Evolutionary conservation across 208 protist genomes (phyloP), one percentile per base, ranked within the genome.

Genomic region (Acanthamoeba castellanii): DNA sequence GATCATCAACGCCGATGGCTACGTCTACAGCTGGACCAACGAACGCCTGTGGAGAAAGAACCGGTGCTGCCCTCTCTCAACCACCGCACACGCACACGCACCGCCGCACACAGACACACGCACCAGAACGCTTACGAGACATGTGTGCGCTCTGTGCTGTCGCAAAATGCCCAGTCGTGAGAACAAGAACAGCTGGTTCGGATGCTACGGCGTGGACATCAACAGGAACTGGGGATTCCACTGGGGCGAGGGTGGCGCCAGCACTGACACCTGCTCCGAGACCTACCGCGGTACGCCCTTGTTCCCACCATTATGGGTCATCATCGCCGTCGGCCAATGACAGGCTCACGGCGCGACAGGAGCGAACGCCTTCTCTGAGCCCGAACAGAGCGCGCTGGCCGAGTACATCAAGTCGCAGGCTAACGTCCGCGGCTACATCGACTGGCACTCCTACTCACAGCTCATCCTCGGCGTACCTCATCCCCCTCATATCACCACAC

Each of bases 1-100:
- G 20, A 22, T 84, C 74, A 34, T 84, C 45, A 84, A 84, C 37
- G 37, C 45, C 74, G 74, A 84, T 13, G 74, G 74, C 34, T 96
- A 96, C 57, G 34, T 25, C 16, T 96, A 95, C 94, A 72, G 30
- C 66, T 37, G 66, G 95, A 57, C 57, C 92, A 22, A 57, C n/a
- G 64, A 96, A 34, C 70, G 96, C 6, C 6, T 97, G 55, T 97
- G 96, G 96, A 45, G 96, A 22, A 97, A 96, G 96, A 96, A 96
- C 94, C 76, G 94, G 30, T 47, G 16, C 47, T 16, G 52, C 52
- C 20, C 52, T 59, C 52, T 57, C 52, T 59, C 13, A 22, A 59
- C 20, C 16, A 25, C 57, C 57, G 20, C 57, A 18, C 57, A 27
- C 22, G 57, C 13, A 14, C 14, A 64, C 20, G 57, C 22, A 25